Evolutionary conservation across 1,284 basidiomycete species (phyloP).

Genomic region (Erythrobasidium hasegawianum): DNA sequence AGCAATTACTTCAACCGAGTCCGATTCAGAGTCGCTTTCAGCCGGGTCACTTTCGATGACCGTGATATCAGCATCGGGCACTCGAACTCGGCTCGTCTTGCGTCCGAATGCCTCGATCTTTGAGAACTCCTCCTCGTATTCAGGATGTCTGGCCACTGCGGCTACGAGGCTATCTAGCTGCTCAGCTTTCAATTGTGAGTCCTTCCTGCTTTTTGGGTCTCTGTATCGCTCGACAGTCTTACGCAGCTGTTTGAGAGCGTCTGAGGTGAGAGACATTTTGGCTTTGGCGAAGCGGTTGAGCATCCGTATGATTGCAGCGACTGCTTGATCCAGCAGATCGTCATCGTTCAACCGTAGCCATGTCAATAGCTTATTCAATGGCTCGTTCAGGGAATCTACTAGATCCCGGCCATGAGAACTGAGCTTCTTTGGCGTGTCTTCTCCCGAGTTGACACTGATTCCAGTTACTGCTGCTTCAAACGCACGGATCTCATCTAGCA

Average conservation of each 20-base stretch:
- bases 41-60: conserved; percentile 59
- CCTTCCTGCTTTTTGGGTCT: conserved; percentile 31
- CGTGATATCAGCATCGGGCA: conserved; percentile 51
- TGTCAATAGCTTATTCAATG: conserved; percentile 67
- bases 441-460: conserved; percentile 47
- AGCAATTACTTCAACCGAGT: conserved; percentile 3
- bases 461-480: conserved; percentile 66
- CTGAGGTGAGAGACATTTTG: conserved; percentile 5
- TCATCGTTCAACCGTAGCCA: conserved; percentile 84
- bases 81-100: conserved; percentile 40
- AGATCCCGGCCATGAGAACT: conserved; percentile 62
- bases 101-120: conserved; percentile 45
- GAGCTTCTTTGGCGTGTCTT: conserved; percentile 45
- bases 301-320: conserved; percentile 41
- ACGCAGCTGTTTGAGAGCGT: conserved; percentile 21
- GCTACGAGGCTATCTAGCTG: conserved; percentile 79
- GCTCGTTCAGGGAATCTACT: conserved; percentile 69
- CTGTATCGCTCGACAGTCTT: conserved; percentile 21
- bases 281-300: conserved; percentile 40
- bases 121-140: conserved; percentile 13
- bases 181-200: conserved; percentile 49
- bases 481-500: conserved; percentile 71
- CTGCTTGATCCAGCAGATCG: conserved; percentile 42
- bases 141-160: conserved; percentile 53
- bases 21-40: conserved; percentile 38